Evolutionary conservation across 2,329 filamentous ascomycete species (phyloP).

Genomic region (Corynespora cassiicola): DNA sequence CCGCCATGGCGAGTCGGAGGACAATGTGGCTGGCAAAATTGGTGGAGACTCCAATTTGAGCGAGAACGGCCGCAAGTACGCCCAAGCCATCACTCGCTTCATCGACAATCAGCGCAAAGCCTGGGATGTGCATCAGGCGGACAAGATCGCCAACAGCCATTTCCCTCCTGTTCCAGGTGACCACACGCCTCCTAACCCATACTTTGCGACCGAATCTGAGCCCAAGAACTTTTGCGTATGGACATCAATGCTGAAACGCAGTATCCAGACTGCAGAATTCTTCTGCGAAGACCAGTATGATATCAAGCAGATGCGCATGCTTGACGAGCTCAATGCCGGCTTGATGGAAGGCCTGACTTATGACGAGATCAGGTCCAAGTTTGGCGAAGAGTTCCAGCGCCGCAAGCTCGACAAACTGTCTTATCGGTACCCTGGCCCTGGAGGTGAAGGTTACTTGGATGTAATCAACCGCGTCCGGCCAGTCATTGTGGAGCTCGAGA

Average conservation of each 20-base stretch:
- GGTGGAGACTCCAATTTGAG: conserved; percentile 89
- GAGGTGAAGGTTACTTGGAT: conserved; percentile 95
- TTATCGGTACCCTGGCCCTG: conserved; percentile 95
- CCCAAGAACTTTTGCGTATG: conserved; percentile 96
- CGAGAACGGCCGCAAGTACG: conserved; percentile 80
- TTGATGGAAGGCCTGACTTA: conserved; percentile 96
- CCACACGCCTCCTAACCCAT: conserved; percentile 92
- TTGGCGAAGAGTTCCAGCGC: conserved; percentile 80
- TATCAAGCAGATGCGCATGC: conserved; percentile 96
- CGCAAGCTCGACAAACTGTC: conserved; percentile 87
- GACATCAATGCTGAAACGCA: conserved; percentile 95
- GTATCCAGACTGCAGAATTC: conserved; percentile 83
- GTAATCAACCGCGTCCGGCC: conserved; percentile 94
- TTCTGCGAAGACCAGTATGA: conserved; percentile 95
- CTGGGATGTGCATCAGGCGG: conserved; percentile 84
- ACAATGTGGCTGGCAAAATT: conserved; percentile 87
- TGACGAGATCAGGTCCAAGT: conserved; percentile 80
- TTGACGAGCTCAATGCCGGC: conserved; percentile 94
- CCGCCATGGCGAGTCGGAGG: conserved; percentile 86
- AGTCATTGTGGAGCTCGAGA: conserved; percentile 95
- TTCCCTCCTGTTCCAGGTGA: conserved; percentile 93
- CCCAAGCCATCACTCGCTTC: conserved; percentile 79
- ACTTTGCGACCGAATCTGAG: conserved; percentile 60
- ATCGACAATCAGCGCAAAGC: conserved; percentile 79
- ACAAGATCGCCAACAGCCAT: conserved; percentile 75